These are phyloP conservation scores for Pleurotus sapidus DNA, from an alignment of 768 basidiomycete species.

Conservation along the genomic window DNA sequence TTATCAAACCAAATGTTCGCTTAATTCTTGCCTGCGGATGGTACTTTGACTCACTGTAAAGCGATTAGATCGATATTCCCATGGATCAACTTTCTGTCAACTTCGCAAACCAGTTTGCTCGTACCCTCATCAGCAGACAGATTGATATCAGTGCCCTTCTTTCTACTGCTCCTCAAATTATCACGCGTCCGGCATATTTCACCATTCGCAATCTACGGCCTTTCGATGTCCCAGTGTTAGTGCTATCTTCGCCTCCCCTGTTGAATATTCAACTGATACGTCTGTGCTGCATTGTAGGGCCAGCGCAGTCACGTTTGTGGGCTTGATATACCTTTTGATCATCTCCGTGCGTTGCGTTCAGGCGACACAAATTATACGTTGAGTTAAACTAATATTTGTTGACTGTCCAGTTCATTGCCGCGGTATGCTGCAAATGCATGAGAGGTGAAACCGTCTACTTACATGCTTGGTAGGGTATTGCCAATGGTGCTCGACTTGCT, in stretches of 20 bases:
- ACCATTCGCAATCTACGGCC: constrained; percentile 48
- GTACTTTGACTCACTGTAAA: neutral
- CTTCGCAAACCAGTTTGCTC: constrained; percentile 14
- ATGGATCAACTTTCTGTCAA: constrained; percentile 3
- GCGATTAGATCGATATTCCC: constrained; percentile 3
- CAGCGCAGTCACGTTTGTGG: constrained; percentile 49
- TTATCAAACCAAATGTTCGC: constrained; percentile 31
- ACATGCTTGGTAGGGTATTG: neutral
- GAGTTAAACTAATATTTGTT: neutral
- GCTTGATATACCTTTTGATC: constrained; percentile 50
- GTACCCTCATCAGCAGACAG: constrained; percentile 22
- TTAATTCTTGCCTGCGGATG: constrained; percentile 14
- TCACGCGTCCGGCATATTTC: constrained; percentile 47
- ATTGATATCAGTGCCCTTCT: constrained; percentile 32
- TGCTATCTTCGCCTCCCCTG: neutral
- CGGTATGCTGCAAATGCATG: neutral
- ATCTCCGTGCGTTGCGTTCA: constrained; percentile 24
- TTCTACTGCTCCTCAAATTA: constrained; percentile 42
- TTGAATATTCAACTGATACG: neutral
- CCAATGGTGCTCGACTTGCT: constrained; percentile 29
- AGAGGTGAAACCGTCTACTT: neutral
- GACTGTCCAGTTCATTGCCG: neutral
- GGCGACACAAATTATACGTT: neutral
- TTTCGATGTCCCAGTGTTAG: constrained; percentile 58
- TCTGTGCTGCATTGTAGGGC: constrained; percentile 32